Percentiles rank a stretch among this genome's conserved stretches.
Evolutionary conservation across 164 flowering plant genomes (phyloP).

Genomic region (Vitis riparia): DNA sequence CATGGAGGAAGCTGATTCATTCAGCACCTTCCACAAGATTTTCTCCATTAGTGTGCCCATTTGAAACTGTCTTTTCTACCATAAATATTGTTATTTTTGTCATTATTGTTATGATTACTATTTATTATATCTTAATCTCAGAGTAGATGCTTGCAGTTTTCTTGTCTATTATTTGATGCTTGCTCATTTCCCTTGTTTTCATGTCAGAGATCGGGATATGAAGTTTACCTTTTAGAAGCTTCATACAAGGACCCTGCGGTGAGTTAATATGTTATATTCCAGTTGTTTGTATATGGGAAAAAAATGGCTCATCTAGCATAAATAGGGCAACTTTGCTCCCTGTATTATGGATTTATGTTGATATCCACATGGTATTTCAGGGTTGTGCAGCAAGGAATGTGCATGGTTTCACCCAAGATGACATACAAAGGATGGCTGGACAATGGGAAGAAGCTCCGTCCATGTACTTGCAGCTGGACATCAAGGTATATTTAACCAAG

Average conservation of each 20-base stretch:
- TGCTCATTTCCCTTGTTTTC: conserved; percentile 11
- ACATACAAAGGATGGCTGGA: conserved; percentile 74
- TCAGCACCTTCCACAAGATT: no score
- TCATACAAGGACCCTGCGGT: conserved; percentile 91
- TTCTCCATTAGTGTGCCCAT: no score
- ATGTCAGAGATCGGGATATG: conserved; percentile 87
- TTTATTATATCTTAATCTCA: not conserved
- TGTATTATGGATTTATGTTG: not conserved
- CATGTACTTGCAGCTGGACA: conserved; percentile 67
- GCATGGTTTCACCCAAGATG: conserved; percentile 75
- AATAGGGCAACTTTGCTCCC: not conserved
- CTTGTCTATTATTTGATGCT: not conserved
- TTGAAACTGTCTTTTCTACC: no score
- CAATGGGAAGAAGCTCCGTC: conserved; percentile 93
- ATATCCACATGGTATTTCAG: conserved; percentile 37
- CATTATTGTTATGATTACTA: not conserved
- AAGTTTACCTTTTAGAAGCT: conserved; percentile 90
- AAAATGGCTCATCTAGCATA: not conserved
- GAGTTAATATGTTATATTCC: conserved; percentile 23
- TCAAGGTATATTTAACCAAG: conserved; percentile 52
- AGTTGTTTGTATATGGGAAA: not conserved
- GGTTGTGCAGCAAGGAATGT: conserved; percentile 99
- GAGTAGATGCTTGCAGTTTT: not conserved
- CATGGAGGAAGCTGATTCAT: no score
- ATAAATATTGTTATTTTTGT: no score